Evolutionary conservation across 192 early-diverging fungal genomes (phyloP).

Genomic region (Coemansia sp.): DNA sequence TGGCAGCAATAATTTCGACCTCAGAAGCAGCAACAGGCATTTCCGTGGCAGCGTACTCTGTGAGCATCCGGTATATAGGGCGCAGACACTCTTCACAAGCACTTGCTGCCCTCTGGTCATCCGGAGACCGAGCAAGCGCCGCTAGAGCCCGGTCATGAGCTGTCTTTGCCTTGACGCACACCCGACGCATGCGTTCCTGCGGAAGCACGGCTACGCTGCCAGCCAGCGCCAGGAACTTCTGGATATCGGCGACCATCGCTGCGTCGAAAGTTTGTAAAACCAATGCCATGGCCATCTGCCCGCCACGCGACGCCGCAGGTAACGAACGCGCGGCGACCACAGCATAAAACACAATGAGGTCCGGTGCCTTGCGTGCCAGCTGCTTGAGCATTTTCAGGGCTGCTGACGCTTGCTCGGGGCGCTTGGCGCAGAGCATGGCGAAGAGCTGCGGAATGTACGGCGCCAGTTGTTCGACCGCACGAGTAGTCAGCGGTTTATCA

Average conservation of each 20-base stretch:
- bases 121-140: not conserved
- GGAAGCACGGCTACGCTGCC: slow-evolving; percentile 17
- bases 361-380: slow-evolving; percentile 15
- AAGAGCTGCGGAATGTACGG: slow-evolving; percentile 37
- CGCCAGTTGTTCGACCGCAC: slow-evolving; percentile 26
- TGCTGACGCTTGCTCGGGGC: not conserved
- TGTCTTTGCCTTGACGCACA: slow-evolving; percentile 22
- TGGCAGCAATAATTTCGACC: slow-evolving; percentile 8
- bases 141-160: slow-evolving; percentile 12
- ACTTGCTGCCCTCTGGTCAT: not conserved
- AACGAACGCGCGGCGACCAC: slow-evolving; percentile 28
- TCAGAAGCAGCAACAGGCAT: slow-evolving; percentile 10
- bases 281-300: slow-evolving; percentile 2
- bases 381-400: slow-evolving; percentile 15
- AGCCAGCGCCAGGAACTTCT: slow-evolving; percentile 14
- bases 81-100: slow-evolving; percentile 9
- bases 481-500: slow-evolving; percentile 4
- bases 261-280: slow-evolving; percentile 10
- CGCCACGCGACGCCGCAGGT: slow-evolving; percentile 7
- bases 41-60: slow-evolving; percentile 5
- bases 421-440: slow-evolving; percentile 25
- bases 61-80: slow-evolving; percentile 12
- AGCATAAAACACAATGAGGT: slow-evolving; percentile 27
- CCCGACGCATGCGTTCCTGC: slow-evolving; percentile 29
- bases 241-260: slow-evolving; percentile 15